These are phyloP conservation scores for Claviceps quebecensis DNA, from an alignment of 2,329 filamentous ascomycete species.

Conservation along the genomic window DNA sequence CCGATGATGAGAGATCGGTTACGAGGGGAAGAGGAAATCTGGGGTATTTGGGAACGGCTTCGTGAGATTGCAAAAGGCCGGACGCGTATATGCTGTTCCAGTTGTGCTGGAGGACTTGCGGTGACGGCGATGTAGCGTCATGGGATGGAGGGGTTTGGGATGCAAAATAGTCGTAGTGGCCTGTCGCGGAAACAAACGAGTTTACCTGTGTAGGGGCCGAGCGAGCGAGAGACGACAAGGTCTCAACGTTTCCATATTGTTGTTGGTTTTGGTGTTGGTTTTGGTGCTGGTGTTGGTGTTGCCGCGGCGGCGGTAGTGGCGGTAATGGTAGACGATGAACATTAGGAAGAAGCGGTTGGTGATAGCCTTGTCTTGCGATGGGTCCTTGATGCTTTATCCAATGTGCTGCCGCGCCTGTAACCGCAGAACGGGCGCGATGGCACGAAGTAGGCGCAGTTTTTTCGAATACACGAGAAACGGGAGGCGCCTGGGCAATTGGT, in stretches of 20 bases:
- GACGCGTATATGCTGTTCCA: conserved; percentile 37
- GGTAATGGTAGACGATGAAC: conserved; percentile 2
- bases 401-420: conserved; percentile 16
- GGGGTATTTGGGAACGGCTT: conserved; percentile 25
- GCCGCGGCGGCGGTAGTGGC: neutral
- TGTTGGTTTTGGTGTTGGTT: neutral
- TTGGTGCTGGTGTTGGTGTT: neutral
- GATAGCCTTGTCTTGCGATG: conserved; percentile 10
- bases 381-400: conserved; percentile 21
- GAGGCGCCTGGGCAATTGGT: conserved; percentile 47
- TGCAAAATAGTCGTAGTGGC: conserved; percentile 34
- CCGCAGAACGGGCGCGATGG: conserved; percentile 31
- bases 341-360: neutral
- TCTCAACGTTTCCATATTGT: conserved; percentile 19
- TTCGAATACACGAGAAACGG: conserved; percentile 36
- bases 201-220: conserved; percentile 30
- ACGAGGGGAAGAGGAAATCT: conserved; percentile 33
- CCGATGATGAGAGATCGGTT: conserved; percentile 37
- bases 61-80: conserved; percentile 21
- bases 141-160: conserved; percentile 34
- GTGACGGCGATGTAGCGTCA: conserved; percentile 26
- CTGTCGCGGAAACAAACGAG: conserved; percentile 17
- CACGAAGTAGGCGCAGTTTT: conserved; percentile 27
- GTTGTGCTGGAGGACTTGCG: conserved; percentile 25
- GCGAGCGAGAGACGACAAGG: conserved; percentile 18